Evolutionary conservation across 306 rosid genomes (phyloP), one percentile per base, ranked within the genome.

Genomic region (Casuarina cunninghamiana): DNA sequence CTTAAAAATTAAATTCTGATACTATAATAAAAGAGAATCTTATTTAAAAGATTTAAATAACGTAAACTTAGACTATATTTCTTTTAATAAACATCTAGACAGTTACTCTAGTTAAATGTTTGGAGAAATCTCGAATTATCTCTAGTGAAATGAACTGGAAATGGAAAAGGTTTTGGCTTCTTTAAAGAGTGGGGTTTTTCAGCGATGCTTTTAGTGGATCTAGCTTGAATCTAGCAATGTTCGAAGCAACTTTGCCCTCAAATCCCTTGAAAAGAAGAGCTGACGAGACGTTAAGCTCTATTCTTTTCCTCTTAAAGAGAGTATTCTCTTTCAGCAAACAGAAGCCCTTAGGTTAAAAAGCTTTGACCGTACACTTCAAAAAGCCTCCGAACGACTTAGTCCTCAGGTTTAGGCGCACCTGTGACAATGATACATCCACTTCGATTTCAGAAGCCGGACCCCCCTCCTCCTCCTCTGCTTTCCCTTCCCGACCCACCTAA

Each of bases 261-360:
- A 54, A 69, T 72, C 78, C 78, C 92, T 86, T 87, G 13, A 89
- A 92, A 89, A 92, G 93, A 87, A 90, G 92, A 74, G 93, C 87
- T 76, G 69, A 55, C 17, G 46, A 39, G 44, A 39, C 44, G 38
- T 2, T 63, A 63, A 63, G 46, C 69, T 63, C 69, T 63, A 37
- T 63, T 63, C 69, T 81, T 87, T 84, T 69, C 75, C 77, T 78
- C 83, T 46, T 79, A 85, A 85, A 84, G 37, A 54, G 80, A 76
- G 81, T 67, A 66, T 69, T 61, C 77, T 82, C 83, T 82, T 84
- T 80, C 61, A 83, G 51, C n/a, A 75, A 78, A 85, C 77, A 75
- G 91, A 82, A 86, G 32, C 32, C 80, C 84, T 74, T 15, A 45
- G 85, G 81, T 80, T 78, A 75, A 87, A 87, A 83, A 81, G 86